These are phyloP conservation scores for Cutaneotrichosporon curvatum DNA, from an alignment of 1,284 basidiomycete species.

Conservation along the genomic window DNA sequence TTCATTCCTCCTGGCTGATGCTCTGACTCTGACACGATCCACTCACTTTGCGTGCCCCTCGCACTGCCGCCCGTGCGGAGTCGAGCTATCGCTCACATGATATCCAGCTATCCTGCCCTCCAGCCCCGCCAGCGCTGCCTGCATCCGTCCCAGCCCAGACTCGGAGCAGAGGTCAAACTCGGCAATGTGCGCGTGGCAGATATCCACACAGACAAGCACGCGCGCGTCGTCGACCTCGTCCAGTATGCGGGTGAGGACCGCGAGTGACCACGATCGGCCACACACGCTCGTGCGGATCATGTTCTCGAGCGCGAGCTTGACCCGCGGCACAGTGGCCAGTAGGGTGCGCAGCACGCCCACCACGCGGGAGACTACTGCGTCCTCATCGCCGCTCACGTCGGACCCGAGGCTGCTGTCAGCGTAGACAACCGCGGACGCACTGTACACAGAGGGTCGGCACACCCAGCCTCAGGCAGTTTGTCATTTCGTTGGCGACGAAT, in stretches of 20 bases:
- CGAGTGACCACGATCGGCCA: conserved; percentile 7
- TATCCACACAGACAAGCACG: conserved; percentile 9
- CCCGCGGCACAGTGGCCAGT: neutral
- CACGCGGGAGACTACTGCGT: conserved; percentile 3
- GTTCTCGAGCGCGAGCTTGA: conserved; percentile 14
- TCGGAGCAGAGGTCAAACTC: conserved; percentile 5
- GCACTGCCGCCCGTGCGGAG: conserved; percentile 1
- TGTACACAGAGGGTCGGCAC: conserved; percentile 11
- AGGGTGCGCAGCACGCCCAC: neutral
- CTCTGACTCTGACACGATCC: too few species aligned
- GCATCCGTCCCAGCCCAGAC: neutral
- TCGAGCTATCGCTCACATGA: conserved; percentile 11
- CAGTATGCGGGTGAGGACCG: conserved; percentile 2
- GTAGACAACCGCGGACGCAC: neutral
- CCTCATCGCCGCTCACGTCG: neutral
- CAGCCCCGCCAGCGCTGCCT: neutral
- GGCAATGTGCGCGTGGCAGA: conserved; percentile 16
- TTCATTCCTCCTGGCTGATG: too few species aligned
- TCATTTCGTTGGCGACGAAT: conserved; percentile 6
- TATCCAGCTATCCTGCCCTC: conserved; percentile 5
- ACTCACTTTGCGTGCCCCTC: conserved; percentile 13
- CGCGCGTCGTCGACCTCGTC: conserved; percentile 4
- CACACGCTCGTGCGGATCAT: conserved; percentile 6
- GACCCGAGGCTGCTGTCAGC: conserved; percentile 1
- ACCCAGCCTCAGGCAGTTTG: neutral